phyloP scores from a whole-genome alignment of 2,329 filamentous ascomycete species.

The Penicillium sp. region DNA sequence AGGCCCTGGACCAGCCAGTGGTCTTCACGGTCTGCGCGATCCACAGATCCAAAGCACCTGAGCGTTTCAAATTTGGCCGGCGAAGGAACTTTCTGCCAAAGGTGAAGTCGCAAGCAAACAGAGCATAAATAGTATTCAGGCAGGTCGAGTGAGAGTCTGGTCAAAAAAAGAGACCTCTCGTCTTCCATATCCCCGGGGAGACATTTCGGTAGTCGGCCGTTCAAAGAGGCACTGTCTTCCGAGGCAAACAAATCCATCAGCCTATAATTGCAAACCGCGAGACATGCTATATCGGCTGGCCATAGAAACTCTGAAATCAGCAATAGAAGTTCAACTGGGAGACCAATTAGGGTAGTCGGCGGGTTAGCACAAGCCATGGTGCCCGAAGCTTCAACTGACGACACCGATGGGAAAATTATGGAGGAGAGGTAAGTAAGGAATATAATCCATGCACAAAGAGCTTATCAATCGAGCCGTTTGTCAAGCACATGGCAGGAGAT shows the following conservation, averaged over 20 bases:
- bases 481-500: not conserved
- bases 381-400: not conserved
- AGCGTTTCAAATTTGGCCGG: not conserved
- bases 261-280: not conserved
- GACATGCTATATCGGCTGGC: not conserved
- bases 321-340: not conserved
- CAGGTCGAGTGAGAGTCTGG: conserved; percentile 2
- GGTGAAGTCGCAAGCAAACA: conserved; percentile 8
- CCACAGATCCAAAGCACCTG: not conserved
- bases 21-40: not conserved
- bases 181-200: not conserved
- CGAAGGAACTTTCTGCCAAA: conserved; percentile 1
- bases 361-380: not conserved
- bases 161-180: not conserved
- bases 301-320: not conserved
- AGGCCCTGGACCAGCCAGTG: not conserved
- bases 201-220: not conserved
- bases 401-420: not conserved
- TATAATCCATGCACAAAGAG: not conserved
- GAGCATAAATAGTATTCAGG: conserved; percentile 13
- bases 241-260: not conserved
- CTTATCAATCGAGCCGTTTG: not conserved
- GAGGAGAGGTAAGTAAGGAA: not conserved
- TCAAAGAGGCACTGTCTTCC: not conserved
- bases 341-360: not conserved